Evolutionary conservation across 2,329 filamentous ascomycete species (phyloP), one percentile per base, ranked within the genome.

Genomic region (Verticillium alfalfae): DNA sequence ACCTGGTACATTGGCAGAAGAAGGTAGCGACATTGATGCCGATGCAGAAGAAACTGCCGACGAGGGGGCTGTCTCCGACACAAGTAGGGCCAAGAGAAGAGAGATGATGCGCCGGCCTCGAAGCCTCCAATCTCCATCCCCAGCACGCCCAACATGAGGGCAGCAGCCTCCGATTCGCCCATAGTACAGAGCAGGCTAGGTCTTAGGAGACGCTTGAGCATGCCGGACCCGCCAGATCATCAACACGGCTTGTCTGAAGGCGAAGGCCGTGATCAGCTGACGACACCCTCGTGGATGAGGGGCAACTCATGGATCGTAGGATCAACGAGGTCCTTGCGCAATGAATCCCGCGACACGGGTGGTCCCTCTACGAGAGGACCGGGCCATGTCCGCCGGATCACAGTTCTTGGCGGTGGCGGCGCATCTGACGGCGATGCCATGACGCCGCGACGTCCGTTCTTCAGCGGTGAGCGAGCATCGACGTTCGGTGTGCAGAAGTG

Each of bases 11-110:
- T 72, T 87, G 61, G 74, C 78, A 52, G 83, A 85, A 66, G 81
- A 83, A 62, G 87, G 85, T 22, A 91, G 87, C 71, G 91, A 93
- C 72, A 86, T 81, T 15, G 88, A 90, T 69, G 88, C 90, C 1
- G 92, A 95, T 72, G 91, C 89, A 1, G 93, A 96, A 71, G 92
- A 95, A 71, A 96, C 92, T 55, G 91, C 88, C 0, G 92, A 93
- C 59, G 93, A 97, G 70, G 83, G 82, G n/a, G 77, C 77, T 18
- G 69, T 75, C n/a, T 71, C 76, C 15, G 78, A 79, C 59, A 69
- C 75, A 34, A 68, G 74, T 2, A 84, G 83, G 64, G 80, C 79
- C 37, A 90, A 84, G 74, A 86, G 66, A 86, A 85, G 70, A 87
- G 81, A n/a, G 67, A 82, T 84, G 64, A 79, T 87, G 66, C 84